Evolutionary conservation across 2,329 filamentous ascomycete species (phyloP), one percentile per base, ranked within the genome.

Genomic region (Mycocentrospora acerina): DNA sequence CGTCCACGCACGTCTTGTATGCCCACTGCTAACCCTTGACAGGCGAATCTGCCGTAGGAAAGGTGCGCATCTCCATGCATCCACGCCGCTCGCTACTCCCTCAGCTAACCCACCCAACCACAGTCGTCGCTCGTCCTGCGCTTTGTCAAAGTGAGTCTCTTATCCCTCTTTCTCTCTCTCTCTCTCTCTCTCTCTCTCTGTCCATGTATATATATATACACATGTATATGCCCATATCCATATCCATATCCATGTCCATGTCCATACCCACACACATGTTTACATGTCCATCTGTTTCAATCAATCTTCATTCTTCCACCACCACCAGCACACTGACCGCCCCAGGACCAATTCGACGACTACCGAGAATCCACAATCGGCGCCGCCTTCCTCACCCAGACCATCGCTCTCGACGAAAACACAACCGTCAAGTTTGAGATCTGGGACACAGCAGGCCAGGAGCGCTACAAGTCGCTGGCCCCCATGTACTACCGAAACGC

Each of bases 401-500:
- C 93, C 57, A 96, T 98, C 69, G 91, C 91, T 42, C 86, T 98
- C 71, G 91, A 97, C 69, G 93, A 97, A 67, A 93, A 83, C 72
- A 97, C 93, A 44, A 98, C 93, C 40, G 91, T 98, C 72, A 98
- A 98, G 78, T 98, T 98, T 66, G 93, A 98, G 74, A 98, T 98
- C 67, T 98, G 93, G 64, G 64, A 67, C 38, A 98, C 93, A 8
- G 93, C 93, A 49, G 93, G 93, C 50, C 93, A 98, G 75, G 93
- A 98, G 74, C 83, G 94, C 65, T 98, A 97, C 81, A 97, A 97
- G 79, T 97, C 93, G 10, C 79, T 98, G 54, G 93, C 93, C 24
- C 93, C 93, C 60, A 98, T 98, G 93, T 98, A 98, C 78, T 98
- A 98, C 76, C 80, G 94, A 60, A 98, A 98, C 69, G 94, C 94